Evolutionary conservation across 495 filamentous ascomycete genomes (phyloP).

Genomic region (Sphaerosporella brunnea): DNA sequence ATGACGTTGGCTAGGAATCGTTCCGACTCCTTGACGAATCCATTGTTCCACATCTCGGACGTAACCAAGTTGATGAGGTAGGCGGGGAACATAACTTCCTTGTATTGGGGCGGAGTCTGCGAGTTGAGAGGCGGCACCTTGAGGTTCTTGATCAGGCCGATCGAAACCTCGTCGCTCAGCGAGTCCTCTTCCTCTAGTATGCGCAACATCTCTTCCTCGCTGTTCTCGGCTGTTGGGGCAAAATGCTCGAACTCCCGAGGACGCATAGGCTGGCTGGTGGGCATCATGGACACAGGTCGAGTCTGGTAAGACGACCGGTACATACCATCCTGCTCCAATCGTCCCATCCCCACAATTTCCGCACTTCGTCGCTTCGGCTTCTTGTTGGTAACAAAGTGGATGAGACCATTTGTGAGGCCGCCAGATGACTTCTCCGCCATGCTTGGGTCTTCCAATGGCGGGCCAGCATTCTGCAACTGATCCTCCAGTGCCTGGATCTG

Average conservation of each 20-base stretch:
- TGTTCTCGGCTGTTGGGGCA: constrained; percentile 62
- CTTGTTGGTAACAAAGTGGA: constrained; percentile 93
- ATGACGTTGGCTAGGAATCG: constrained; percentile 98
- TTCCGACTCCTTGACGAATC: constrained; percentile 98
- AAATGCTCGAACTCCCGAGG: constrained; percentile 15
- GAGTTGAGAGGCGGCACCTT: constrained; percentile 79
- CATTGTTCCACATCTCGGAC: constrained; percentile 99
- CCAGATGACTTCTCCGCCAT: constrained; percentile 70
- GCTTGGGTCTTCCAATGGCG: constrained; percentile 67
- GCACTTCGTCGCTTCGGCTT: constrained; percentile 92
- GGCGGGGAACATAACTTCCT: constrained; percentile 95
- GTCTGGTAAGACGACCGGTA: constrained; percentile 87
- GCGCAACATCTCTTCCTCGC: constrained; percentile 83
- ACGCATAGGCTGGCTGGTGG: constrained; percentile 36
- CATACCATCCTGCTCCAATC: constrained; percentile 16
- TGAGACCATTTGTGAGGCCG: constrained; percentile 60
- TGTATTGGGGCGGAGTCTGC: constrained; percentile 78
- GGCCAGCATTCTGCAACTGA: constrained; percentile 63
- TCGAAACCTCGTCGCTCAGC: constrained; percentile 85
- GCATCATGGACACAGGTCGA: constrained; percentile 84
- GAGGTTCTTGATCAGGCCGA: constrained; percentile 87
- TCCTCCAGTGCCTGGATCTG: constrained; percentile 84
- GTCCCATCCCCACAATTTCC: constrained; percentile 36
- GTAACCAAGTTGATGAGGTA: constrained; percentile 99
- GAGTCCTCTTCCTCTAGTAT: constrained; percentile 88